Percentiles rank a stretch among this genome's conserved stretches.
Conservation (phyloP, 2,329 filamentous ascomycete species). For the Diaporthe longicolla region DNA sequence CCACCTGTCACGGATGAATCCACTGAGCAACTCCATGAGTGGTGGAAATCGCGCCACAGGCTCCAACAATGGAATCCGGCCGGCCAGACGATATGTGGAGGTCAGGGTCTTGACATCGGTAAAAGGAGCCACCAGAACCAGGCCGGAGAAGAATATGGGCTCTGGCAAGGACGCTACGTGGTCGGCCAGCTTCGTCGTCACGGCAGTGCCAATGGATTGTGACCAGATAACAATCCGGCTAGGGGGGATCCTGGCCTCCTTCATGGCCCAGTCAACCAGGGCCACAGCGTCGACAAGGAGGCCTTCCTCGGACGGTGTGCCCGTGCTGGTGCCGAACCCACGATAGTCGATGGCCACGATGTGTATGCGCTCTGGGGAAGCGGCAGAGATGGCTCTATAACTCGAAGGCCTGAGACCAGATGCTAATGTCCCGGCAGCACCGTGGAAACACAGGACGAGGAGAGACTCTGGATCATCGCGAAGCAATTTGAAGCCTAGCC, state of each 20-base stretch:
- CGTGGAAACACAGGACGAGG: constrained; percentile 67
- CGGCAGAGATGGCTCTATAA: constrained; percentile 69
- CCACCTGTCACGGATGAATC: constrained; percentile 55
- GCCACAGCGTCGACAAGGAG: constrained; percentile 67
- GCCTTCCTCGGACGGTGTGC: constrained; percentile 68
- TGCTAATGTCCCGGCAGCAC: constrained; percentile 68
- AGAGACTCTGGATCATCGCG: constrained; percentile 60
- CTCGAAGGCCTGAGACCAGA: constrained; percentile 68
- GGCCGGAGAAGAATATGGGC: constrained; percentile 66
- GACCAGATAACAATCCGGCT: constrained; percentile 69
- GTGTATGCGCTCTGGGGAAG: constrained; percentile 66
- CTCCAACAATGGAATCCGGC: constrained; percentile 67
- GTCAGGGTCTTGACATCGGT: constrained; percentile 67
- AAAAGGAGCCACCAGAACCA: constrained; percentile 70
- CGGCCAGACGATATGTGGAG: constrained; percentile 70
- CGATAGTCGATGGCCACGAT: constrained; percentile 73
- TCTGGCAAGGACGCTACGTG: constrained; percentile 49
- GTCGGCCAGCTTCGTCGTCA: constrained; percentile 50
- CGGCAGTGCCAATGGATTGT: constrained; percentile 71
- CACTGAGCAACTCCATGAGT: constrained; percentile 61
- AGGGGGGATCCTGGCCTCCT: constrained; percentile 65
- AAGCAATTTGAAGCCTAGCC: constrained; percentile 59
- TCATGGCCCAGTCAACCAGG: constrained; percentile 67
- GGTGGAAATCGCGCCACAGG: constrained; percentile 65
- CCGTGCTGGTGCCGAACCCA: constrained; percentile 69